Conservation (phyloP, 306 rosid genomes). For the Astragalus glycyphyllos region DNA sequence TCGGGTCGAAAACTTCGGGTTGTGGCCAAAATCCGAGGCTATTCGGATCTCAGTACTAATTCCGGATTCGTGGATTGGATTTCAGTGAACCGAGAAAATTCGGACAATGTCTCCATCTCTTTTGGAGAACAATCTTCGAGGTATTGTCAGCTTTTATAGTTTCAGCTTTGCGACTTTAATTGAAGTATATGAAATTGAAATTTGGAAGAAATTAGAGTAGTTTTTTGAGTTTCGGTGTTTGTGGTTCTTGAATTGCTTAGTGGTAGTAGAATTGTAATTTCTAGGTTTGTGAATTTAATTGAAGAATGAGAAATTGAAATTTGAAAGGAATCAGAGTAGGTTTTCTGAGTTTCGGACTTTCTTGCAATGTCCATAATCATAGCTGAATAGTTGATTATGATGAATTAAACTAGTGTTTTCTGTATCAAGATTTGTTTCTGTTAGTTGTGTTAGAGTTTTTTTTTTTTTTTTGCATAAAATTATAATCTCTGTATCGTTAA, state of each 20-base stretch:
- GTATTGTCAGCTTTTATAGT: slow-evolving; percentile 42
- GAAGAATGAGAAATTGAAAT: neutral
- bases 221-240: slow-evolving; percentile 5
- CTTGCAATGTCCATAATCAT: too few relatives aligned
- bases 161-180: slow-evolving; percentile 9
- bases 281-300: neutral
- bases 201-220: neutral
- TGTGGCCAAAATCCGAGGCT: slow-evolving; percentile 61
- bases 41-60: slow-evolving; percentile 39
- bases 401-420: too few relatives aligned
- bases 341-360: neutral
- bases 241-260: neutral
- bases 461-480: too few relatives aligned
- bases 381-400: too few relatives aligned
- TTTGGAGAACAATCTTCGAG: slow-evolving; percentile 65
- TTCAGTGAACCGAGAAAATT: slow-evolving; percentile 57
- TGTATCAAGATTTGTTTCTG: too few relatives aligned
- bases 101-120: slow-evolving; percentile 57
- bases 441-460: too few relatives aligned
- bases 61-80: slow-evolving; percentile 57
- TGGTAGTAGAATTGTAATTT: neutral
- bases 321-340: neutral
- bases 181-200: neutral
- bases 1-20: slow-evolving; percentile 56
- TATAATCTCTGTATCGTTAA: neutral